phyloP scores from a whole-genome alignment of 306 rosid species.

The Crotalaria pallida region DNA sequence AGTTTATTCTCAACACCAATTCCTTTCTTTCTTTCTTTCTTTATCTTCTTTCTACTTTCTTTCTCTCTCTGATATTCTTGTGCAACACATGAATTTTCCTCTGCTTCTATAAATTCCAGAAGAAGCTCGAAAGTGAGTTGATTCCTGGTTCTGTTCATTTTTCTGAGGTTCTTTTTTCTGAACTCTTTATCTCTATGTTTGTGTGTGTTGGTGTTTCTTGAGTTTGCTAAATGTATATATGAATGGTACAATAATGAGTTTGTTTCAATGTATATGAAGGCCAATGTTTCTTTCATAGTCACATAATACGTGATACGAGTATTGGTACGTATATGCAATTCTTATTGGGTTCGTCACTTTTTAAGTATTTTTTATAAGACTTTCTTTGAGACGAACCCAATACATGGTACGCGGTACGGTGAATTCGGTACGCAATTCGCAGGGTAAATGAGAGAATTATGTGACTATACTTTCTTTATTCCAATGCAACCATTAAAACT shows the following conservation, averaged over 20 bases:
- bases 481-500: neutral
- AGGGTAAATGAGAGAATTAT: too few relatives aligned
- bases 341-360: too few relatives aligned
- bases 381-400: too few relatives aligned
- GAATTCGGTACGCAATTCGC: too few relatives aligned
- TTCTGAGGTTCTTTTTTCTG: conserved; percentile 29
- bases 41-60: conserved; percentile 1
- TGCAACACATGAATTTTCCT: conserved; percentile 5
- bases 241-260: conserved; percentile 1
- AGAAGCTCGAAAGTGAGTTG: conserved; percentile 30
- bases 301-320: too few relatives aligned
- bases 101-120: conserved; percentile 8
- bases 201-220: conserved; percentile 25
- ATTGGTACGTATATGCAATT: too few relatives aligned
- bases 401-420: too few relatives aligned
- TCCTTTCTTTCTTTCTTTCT: conserved; percentile 20
- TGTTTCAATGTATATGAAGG: neutral
- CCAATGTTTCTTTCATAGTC: too few relatives aligned
- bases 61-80: conserved; percentile 18
- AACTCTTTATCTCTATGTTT: neutral
- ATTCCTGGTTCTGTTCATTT: conserved; percentile 30
- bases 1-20: conserved; percentile 36
- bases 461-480: too few relatives aligned
- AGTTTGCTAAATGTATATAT: neutral
- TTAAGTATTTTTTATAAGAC: too few relatives aligned